phyloP scores from a whole-genome alignment of 2,329 filamentous ascomycete genomes.

The Dactylonectria macrodidyma region DNA sequence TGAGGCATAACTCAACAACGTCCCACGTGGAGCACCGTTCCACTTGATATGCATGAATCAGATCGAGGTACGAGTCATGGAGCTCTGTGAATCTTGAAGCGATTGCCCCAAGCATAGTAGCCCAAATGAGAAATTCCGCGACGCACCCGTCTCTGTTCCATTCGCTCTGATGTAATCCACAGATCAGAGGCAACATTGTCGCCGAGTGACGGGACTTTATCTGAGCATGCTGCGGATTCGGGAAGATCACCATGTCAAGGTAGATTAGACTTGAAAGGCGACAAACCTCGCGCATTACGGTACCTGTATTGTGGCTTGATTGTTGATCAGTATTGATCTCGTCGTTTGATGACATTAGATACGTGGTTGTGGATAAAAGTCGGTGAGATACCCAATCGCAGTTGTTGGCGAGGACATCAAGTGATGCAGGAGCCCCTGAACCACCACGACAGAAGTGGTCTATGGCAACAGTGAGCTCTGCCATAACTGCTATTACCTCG shows the following conservation, averaged over 20 bases:
- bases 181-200: background rate
- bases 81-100: background rate
- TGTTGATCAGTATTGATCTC: background rate
- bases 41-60: background rate
- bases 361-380: background rate
- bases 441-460: conserved; percentile 12
- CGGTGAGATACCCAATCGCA: conserved; percentile 10
- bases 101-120: background rate
- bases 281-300: conserved; percentile 3
- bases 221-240: background rate
- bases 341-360: background rate
- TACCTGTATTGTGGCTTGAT: background rate
- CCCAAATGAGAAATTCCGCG: conserved; percentile 2
- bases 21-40: background rate
- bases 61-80: background rate
- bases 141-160: background rate
- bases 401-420: conserved; percentile 16
- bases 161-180: background rate
- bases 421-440: conserved; percentile 1
- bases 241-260: conserved; percentile 2
- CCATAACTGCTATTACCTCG: background rate
- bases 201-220: conserved; percentile 1
- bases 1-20: background rate
- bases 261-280: conserved; percentile 6
- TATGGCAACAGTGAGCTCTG: background rate